Conservation (phyloP, 352 stramenopile species). For the Phytopythium ostracodes region DNA sequence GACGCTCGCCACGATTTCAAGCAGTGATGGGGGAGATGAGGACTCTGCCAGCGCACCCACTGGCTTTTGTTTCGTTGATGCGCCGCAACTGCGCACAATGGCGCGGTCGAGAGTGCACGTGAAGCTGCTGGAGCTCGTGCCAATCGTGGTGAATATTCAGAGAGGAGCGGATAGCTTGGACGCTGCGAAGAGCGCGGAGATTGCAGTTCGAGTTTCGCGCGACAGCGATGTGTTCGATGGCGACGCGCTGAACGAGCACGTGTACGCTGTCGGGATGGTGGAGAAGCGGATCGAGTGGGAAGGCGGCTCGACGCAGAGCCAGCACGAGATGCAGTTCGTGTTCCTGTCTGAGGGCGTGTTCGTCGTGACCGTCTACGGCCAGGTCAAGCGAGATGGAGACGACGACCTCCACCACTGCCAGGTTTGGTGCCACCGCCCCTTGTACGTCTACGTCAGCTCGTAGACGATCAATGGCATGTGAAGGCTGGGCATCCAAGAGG, state of each 20-base stretch:
- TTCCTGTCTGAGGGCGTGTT: slow-evolving; percentile 67
- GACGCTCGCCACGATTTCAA: background rate
- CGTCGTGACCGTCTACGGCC: slow-evolving; percentile 28
- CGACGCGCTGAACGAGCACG: slow-evolving; percentile 16
- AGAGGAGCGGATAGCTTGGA: background rate
- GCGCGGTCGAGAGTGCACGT: background rate
- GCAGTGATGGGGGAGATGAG: background rate
- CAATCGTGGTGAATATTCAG: background rate
- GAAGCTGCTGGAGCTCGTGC: background rate
- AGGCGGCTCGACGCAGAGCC: slow-evolving; percentile 10
- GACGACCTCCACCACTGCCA: slow-evolving; percentile 6
- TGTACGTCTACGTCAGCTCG: slow-evolving; percentile 33
- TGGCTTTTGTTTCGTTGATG: slow-evolving; percentile 6
- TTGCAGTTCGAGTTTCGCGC: slow-evolving; percentile 32
- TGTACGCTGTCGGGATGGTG: slow-evolving; percentile 35
- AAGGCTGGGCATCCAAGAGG: background rate
- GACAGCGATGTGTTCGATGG: slow-evolving; percentile 16
- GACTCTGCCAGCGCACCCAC: background rate
- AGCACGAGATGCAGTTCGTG: slow-evolving; percentile 43
- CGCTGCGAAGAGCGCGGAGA: slow-evolving; percentile 3
- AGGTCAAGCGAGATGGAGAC: background rate
- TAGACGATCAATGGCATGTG: background rate
- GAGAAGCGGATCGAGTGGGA: slow-evolving; percentile 25
- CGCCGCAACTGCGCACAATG: slow-evolving; percentile 3
- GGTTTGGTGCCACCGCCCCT: slow-evolving; percentile 42